Base-by-base conservation (phyloP, 352 stramenopile species). In the Globisporangium polare region DNA sequence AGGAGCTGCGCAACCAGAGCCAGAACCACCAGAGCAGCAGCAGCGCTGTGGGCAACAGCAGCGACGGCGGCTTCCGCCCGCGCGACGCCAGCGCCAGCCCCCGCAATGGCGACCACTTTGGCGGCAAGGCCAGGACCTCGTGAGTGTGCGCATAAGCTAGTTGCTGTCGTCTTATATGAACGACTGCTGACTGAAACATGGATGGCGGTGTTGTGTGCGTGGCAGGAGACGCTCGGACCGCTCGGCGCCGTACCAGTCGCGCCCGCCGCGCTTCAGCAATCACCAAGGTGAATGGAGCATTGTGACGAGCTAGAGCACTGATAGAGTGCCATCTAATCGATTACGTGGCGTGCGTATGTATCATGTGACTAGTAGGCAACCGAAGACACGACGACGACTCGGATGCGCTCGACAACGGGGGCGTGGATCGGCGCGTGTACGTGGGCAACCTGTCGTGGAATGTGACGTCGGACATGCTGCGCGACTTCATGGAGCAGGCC, bases 391-490 rank as follows among this genome's bases (percentile, higher is more conserved):
- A 12, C 41, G 41, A 46, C 41, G 41, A 46, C 17, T 46, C 18
- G 18, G 41, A 46, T 20, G 29, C 50, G 18, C 10, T 67, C 72
- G 63, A 53, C 54, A 62, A 35, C 37, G n/a, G 29, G 29, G 4
- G 50, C 12, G 15, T 62, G 27, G 61, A 61, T 17, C 73, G 83
- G 31, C 81, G 86, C 52, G 86, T 94, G 56, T 94, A 91, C 68
- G 87, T 96, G 33, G 84, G 85, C 22, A 96, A 96, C 53, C 67
- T 96, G 41, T 80, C 86, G n/a, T 96, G 83, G 83, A 83, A 69
- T 42, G 80, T 94, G 51, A 90, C 92, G 63, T 89, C 68, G 77
- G 73, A 89, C 57, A 79, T 92, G 53, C 67, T 96, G 35, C 90
- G 93, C 69, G 80, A 94, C 41, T 80, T 94, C 65, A 95, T 95